Conservation (phyloP, 345 rosid species). For the Eucalyptus erythrocorys region DNA sequence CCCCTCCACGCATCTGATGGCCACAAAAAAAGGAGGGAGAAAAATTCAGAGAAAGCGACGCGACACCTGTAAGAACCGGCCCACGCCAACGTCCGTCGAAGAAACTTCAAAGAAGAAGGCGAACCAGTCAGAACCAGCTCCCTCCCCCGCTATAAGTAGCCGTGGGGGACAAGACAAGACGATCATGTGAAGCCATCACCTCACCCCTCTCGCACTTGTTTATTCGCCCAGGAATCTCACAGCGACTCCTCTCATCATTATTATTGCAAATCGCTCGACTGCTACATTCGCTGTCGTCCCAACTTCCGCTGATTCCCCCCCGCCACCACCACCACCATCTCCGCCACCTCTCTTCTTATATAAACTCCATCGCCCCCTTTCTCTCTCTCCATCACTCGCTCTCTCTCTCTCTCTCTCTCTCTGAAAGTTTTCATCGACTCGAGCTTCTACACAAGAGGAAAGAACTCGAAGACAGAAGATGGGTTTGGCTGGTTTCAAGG, state of each 20-base stretch:
- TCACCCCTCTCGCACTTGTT: neutral
- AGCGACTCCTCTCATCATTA: neutral
- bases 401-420: neutral
- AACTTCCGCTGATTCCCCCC: neutral
- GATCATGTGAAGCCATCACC: neutral
- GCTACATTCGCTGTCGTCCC: neutral
- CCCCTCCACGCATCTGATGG: neutral
- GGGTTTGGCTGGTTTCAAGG: slow-evolving; percentile 35
- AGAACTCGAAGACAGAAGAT: slow-evolving; percentile 7
- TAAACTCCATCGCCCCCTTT: neutral
- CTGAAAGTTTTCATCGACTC: neutral
- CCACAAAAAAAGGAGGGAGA: neutral
- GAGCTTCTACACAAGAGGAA: neutral
- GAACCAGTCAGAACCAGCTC: neutral
- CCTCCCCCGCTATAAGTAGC: neutral
- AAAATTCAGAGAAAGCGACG: neutral
- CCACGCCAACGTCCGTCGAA: neutral
- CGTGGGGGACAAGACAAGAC: neutral
- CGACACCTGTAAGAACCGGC: neutral
- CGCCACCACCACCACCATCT: neutral
- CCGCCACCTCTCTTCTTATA: neutral
- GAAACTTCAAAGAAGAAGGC: neutral
- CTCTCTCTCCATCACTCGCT: neutral
- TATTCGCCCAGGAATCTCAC: neutral
- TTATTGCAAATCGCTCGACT: neutral